Conservation (phyloP, 2,329 filamentous ascomycete species). For the Phaeosphaeriaceae sp. region DNA sequence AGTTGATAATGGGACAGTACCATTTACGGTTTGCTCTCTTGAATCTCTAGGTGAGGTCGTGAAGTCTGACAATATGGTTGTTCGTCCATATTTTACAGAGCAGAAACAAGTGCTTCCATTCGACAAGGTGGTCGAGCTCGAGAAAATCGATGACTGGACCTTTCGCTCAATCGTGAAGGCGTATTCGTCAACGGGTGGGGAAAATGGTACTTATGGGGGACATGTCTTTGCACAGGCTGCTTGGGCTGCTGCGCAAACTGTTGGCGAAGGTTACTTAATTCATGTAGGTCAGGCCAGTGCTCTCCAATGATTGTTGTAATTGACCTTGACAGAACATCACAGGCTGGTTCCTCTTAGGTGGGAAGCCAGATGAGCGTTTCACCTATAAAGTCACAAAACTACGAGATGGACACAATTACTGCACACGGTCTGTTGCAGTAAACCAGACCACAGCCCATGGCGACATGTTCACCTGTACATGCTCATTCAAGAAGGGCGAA, state of each 20-base stretch:
- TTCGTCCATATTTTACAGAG: conserved; percentile 34
- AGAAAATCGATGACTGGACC: conserved; percentile 49
- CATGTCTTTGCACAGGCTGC: conserved; percentile 65
- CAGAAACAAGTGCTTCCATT: conserved; percentile 44
- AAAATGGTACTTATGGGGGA: conserved; percentile 57
- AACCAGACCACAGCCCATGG: conserved; percentile 54
- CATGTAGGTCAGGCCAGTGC: conserved; percentile 49
- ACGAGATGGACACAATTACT: conserved; percentile 60
- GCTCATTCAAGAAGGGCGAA: conserved; percentile 60
- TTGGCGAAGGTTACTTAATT: conserved; percentile 57
- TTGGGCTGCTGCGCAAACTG: conserved; percentile 63
- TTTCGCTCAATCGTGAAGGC: conserved; percentile 50
- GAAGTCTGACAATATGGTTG: conserved; percentile 21
- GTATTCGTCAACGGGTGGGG: conserved; percentile 49
- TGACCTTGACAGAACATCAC: conserved; percentile 53
- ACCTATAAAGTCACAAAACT: conserved; percentile 59
- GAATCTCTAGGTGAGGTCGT: too few species aligned
- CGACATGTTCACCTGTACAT: conserved; percentile 60
- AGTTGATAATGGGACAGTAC: too few species aligned
- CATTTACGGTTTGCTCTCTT: too few species aligned
- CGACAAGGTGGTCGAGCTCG: conserved; percentile 49
- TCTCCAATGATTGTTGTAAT: neutral
- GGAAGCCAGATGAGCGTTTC: conserved; percentile 56
- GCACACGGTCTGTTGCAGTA: conserved; percentile 59
- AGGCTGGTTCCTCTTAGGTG: conserved; percentile 59